phyloP scores from a whole-genome alignment of 116 monocot genomes.

The Trichopus zeylanicus region DNA sequence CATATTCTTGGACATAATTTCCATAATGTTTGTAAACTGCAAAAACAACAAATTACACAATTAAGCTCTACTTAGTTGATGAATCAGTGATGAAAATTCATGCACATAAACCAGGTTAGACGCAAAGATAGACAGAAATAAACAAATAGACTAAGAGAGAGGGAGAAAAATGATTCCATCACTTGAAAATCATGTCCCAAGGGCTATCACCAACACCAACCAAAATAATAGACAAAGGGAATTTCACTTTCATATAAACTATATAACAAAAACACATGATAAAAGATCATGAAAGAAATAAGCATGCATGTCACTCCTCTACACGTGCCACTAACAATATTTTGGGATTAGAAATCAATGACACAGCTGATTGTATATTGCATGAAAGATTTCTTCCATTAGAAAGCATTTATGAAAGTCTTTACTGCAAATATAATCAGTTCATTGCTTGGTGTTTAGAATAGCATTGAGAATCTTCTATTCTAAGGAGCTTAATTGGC shows the following conservation, averaged over 20 bases:
- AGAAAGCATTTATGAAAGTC: background rate
- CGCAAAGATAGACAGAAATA: constrained; percentile 3
- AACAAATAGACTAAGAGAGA: background rate
- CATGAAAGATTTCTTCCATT: background rate
- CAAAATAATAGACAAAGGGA: constrained; percentile 55
- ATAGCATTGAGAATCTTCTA: constrained; percentile 63
- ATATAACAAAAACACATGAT: background rate
- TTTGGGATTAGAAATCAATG: background rate
- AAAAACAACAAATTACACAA: background rate
- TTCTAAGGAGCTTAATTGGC: constrained; percentile 54
- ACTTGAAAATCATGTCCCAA: constrained; percentile 77
- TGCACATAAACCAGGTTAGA: background rate
- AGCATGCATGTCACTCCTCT: no score
- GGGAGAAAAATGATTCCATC: background rate
- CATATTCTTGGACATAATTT: constrained; percentile 67
- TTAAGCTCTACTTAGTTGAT: no score
- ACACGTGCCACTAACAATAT: background rate
- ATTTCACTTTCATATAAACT: constrained; percentile 23
- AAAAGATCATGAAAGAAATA: background rate
- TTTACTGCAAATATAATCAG: background rate
- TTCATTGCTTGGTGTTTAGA: constrained; percentile 48
- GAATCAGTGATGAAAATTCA: no score
- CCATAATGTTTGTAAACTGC: constrained; percentile 91
- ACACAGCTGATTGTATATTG: background rate
- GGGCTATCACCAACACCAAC: constrained; percentile 59